Base-by-base conservation (phyloP, 176 grass and related monocot species). In the Hordeum marinum region DNA sequence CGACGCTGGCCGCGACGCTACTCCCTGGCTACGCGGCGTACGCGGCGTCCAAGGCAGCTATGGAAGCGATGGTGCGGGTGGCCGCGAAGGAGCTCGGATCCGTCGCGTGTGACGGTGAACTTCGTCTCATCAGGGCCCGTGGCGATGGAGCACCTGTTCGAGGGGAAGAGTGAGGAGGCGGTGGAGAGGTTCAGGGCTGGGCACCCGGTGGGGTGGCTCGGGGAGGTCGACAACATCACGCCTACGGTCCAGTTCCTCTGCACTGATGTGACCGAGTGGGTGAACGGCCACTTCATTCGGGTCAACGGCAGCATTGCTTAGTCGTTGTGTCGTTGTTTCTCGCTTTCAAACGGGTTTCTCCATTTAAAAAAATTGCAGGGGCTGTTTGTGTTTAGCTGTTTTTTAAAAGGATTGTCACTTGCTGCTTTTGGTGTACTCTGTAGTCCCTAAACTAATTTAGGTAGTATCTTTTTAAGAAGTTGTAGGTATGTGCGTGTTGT, bases 271-370 rank as follows among this genome's bases (percentile, higher is more conserved):
- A 88, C 82, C 24, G 76, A 66, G 55, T 95, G 93, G 90, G 58
- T 92, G 6, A 95, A 95, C 60, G 88, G 83, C 13, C 93, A 95
- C 73, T 79, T 95, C 79, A 72, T 95, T 18, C 25, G 88, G 50
- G 65, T 77, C 18, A 95, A 92, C 34, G 93, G 93, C n/a, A 88
- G 93, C 39, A 73, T 73, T 27, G 70, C 70, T 55, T 55, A 55
- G 14, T 4, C 31, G 13, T 4, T 17, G 1, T 0, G 46, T 9
- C 39, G 11, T 3, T 12, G 42, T 12, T 45, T 42, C 41, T 11
- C 10, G 9, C 10, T 42, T 11, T 11, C 41, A 11, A 42, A 42
- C 10, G 10, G 41, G 11, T 42, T 0, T 1, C 3, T 46, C 43
- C 43, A 12, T 14, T 43, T 43, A 4, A 0, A 13, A 4, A 12